Evolutionary conservation across 352 stramenopile species (phyloP).

Genomic region (Phytophthora rubi): DNA sequence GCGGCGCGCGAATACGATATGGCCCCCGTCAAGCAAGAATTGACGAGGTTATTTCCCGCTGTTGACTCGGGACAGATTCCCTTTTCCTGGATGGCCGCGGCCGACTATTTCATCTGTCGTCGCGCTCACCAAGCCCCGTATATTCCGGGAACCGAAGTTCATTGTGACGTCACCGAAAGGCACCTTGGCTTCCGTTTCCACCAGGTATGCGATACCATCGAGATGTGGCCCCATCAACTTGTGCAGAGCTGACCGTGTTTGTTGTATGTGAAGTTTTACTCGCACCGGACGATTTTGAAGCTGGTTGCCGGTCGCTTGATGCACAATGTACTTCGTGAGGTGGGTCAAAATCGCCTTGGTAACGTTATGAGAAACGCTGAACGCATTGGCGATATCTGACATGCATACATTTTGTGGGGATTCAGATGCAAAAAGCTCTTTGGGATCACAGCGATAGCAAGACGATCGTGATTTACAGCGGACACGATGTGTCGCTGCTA

Average conservation of each 20-base stretch:
- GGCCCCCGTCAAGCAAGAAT: conserved; percentile 55
- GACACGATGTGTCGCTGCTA: conserved; percentile 83
- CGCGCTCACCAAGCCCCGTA: conserved; percentile 55
- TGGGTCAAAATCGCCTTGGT: conserved; percentile 1
- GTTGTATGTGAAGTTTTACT: conserved; percentile 65
- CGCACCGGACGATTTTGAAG: conserved; percentile 65
- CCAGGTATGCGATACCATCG: conserved; percentile 40
- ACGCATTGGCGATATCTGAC: background rate
- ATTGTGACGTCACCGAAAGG: conserved; percentile 40
- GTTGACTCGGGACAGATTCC: conserved; percentile 38
- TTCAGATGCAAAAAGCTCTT: conserved; percentile 53
- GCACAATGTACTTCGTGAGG: conserved; percentile 63
- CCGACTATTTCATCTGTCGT: conserved; percentile 84
- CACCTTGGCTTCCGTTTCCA: conserved; percentile 83
- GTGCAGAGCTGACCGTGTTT: background rate
- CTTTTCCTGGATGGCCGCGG: conserved; percentile 76
- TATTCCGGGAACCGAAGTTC: conserved; percentile 58
- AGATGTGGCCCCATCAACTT: background rate
- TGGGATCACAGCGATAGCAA: conserved; percentile 46
- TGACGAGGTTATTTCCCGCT: conserved; percentile 61
- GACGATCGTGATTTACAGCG: conserved; percentile 79
- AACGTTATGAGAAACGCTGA: background rate
- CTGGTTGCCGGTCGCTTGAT: conserved; percentile 70
- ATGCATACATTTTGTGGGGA: background rate
- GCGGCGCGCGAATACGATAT: conserved; percentile 59